A percentile compares a stretch with the other conserved stretches of the same genome.
phyloP scores from a whole-genome alignment of 208 protist species.

The Leishmania guyanensis region DNA sequence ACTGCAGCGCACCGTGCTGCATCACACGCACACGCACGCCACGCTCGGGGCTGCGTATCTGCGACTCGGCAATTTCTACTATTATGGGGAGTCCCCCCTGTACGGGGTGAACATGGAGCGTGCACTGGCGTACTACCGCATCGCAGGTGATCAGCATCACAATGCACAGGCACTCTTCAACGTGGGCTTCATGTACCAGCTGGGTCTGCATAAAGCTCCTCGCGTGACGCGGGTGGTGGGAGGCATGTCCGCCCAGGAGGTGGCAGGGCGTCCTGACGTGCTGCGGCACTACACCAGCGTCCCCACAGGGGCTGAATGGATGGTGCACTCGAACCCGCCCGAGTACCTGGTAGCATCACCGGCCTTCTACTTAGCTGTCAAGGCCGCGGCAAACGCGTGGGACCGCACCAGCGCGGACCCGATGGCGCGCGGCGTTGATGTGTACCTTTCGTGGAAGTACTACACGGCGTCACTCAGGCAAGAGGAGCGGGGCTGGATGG shows the following conservation, averaged over 20 bases:
- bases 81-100: constrained; percentile 56
- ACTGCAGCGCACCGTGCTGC: constrained; percentile 36
- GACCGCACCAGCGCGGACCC: constrained; percentile 13
- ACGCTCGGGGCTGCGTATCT: constrained; percentile 42
- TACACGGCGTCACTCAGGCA: constrained; percentile 32
- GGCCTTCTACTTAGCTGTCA: constrained; percentile 9
- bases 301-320: constrained; percentile 14
- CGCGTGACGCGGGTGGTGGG: constrained; percentile 14
- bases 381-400: constrained; percentile 25
- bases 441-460: constrained; percentile 35
- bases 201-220: constrained; percentile 42
- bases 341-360: constrained; percentile 18
- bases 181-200: constrained; percentile 70
- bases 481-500: constrained; percentile 23
- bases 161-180: constrained; percentile 61
- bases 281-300: constrained; percentile 2
- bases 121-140: constrained; percentile 66
- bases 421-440: constrained; percentile 29
- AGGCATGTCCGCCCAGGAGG: constrained; percentile 7
- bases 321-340: constrained; percentile 23
- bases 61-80: constrained; percentile 76
- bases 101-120: constrained; percentile 47
- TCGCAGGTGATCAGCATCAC: constrained; percentile 35
- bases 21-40: constrained; percentile 12
- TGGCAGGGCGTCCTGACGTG: neutral